A percentile compares a stretch with the other conserved stretches of the same genome.
Evolutionary conservation across 805 yeast genomes (phyloP).

Genomic region (Pichia exigua): DNA sequence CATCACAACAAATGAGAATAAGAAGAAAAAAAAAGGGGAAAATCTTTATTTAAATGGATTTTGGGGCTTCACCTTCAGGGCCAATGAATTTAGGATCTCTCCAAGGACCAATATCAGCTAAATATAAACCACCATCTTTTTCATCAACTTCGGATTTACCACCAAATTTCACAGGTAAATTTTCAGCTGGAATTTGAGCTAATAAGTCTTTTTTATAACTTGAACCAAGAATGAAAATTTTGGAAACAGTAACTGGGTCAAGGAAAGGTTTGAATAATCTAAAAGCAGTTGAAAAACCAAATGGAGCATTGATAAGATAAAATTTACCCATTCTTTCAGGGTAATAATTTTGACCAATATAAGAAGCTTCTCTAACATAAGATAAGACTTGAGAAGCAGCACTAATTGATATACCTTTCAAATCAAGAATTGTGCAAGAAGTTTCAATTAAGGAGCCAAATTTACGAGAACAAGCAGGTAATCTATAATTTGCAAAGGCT

Average conservation of each 20-base stretch:
- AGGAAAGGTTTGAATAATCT: conserved; percentile 84
- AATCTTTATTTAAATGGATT: conserved; percentile 9
- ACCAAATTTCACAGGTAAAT: conserved; percentile 87
- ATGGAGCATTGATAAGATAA: conserved; percentile 92
- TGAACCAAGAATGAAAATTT: conserved; percentile 80
- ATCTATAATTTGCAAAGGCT: conserved; percentile 70
- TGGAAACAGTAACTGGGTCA: conserved; percentile 95
- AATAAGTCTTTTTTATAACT: conserved; percentile 74
- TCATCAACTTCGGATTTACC: conserved; percentile 64
- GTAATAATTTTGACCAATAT: conserved; percentile 92
- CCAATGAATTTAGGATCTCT: conserved; percentile 83
- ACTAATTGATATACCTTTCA: conserved; percentile 85
- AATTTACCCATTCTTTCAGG: conserved; percentile 99
- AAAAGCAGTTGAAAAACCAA: conserved; percentile 94
- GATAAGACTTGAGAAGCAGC: conserved; percentile 78
- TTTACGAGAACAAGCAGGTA: conserved; percentile 91
- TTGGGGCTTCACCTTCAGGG: conserved; percentile 93
- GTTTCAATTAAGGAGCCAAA: conserved; percentile 79
- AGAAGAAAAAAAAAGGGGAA: too few species aligned
- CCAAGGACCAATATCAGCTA: conserved; percentile 97
- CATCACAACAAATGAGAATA: too few species aligned
- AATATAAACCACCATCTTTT: conserved; percentile 70
- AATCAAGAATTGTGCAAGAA: conserved; percentile 90
- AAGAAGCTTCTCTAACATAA: conserved; percentile 88
- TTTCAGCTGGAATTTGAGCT: conserved; percentile 89